These are phyloP conservation scores for Podospora tetraspora DNA, from an alignment of 495 filamentous ascomycete genomes.

Conservation along the genomic window DNA sequence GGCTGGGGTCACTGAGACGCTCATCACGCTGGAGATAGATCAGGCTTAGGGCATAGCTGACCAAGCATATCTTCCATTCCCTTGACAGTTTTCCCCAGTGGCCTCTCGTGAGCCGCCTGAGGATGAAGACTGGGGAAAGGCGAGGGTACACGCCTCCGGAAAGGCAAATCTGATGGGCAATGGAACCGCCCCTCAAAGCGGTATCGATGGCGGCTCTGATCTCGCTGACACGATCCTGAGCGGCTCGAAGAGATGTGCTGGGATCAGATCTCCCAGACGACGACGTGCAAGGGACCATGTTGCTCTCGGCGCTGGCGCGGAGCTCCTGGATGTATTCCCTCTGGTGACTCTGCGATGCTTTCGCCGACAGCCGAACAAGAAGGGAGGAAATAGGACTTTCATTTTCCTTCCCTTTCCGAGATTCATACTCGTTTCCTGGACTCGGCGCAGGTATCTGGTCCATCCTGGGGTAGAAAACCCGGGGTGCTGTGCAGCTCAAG, in stretches of 20 bases:
- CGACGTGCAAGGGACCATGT: neutral
- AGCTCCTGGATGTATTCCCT: slow-evolving; percentile 8
- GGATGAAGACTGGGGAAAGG: neutral
- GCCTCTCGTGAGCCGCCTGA: slow-evolving; percentile 14
- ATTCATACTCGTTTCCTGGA: neutral
- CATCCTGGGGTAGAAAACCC: neutral
- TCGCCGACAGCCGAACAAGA: neutral
- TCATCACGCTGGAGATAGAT: slow-evolving; percentile 35
- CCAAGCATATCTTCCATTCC: slow-evolving; percentile 29
- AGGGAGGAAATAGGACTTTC: neutral
- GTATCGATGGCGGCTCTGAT: neutral
- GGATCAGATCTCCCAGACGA: neutral
- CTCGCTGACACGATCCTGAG: neutral
- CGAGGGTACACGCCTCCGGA: neutral
- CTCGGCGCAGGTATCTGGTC: neutral
- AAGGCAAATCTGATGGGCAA: neutral
- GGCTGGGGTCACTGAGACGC: slow-evolving; percentile 26
- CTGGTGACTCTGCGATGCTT: neutral
- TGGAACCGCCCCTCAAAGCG: neutral
- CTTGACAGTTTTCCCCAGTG: slow-evolving; percentile 21
- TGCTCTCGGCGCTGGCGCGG: slow-evolving; percentile 2
- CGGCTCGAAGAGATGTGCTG: neutral
- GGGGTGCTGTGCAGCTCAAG: neutral
- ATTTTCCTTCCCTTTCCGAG: neutral
- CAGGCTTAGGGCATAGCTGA: slow-evolving; percentile 35